Evolutionary conservation across 2,329 filamentous ascomycete genomes (phyloP).

Genomic region (Paecilomyces dactylethromorphus): DNA sequence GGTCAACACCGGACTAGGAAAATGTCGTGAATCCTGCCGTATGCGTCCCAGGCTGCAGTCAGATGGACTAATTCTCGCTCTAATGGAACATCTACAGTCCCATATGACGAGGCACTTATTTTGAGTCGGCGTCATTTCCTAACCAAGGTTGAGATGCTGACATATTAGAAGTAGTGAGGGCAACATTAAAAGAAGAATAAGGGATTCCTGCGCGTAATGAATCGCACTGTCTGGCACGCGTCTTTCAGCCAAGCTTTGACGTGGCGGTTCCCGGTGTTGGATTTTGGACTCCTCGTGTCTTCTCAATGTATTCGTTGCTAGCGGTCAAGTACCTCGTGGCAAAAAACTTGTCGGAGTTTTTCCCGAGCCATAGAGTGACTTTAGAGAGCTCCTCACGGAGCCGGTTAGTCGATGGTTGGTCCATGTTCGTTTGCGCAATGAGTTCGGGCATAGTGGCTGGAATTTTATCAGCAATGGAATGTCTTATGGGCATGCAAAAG

Average conservation of each 20-base stretch:
- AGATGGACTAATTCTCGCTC: not conserved
- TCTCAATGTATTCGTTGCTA: slow-evolving; percentile 34
- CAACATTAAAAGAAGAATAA: not conserved
- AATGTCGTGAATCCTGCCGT: not conserved
- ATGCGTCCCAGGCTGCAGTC: not conserved
- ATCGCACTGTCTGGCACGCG: not conserved
- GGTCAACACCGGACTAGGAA: not conserved
- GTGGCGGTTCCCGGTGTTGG: slow-evolving; percentile 25
- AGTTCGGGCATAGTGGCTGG: slow-evolving; percentile 85
- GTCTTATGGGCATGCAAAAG: not conserved
- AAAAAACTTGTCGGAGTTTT: slow-evolving; percentile 72
- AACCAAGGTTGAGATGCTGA: not conserved
- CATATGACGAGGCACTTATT: not conserved
- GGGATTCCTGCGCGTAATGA: not conserved
- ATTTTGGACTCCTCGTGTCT: slow-evolving; percentile 21
- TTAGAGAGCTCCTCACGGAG: slow-evolving; percentile 83
- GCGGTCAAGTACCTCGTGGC: slow-evolving; percentile 37
- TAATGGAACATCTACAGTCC: too few relatives aligned
- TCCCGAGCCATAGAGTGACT: slow-evolving; percentile 78
- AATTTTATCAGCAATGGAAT: not conserved
- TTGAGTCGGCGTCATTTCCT: not conserved
- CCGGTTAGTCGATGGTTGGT: slow-evolving; percentile 79
- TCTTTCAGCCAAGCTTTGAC: slow-evolving; percentile 19
- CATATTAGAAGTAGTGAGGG: not conserved
- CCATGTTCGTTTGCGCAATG: slow-evolving; percentile 97